Conservation (phyloP, 331 rosid species). For the Saraca asoca region DNA sequence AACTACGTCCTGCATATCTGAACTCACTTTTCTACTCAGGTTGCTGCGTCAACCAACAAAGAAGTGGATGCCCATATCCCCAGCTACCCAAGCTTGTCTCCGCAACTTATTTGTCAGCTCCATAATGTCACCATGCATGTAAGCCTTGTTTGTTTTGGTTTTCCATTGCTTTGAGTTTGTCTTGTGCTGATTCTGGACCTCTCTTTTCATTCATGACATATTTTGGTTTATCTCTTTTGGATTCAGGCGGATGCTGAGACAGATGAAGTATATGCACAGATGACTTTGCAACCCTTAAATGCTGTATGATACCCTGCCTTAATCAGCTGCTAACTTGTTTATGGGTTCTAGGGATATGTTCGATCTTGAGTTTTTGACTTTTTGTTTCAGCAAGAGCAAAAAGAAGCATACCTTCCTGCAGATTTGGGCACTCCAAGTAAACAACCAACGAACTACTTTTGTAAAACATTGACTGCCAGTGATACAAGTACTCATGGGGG, state of each 20-base stretch:
- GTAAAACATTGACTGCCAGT: slow-evolving; percentile 79
- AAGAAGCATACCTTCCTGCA: slow-evolving; percentile 52
- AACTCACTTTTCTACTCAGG: slow-evolving; percentile 40
- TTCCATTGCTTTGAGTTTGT: slow-evolving; percentile 7
- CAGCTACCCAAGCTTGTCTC: slow-evolving; percentile 52
- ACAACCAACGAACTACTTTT: slow-evolving; percentile 80
- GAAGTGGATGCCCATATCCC: slow-evolving; percentile 54
- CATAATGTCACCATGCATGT: slow-evolving; percentile 57
- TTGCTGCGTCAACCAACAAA: slow-evolving; percentile 55
- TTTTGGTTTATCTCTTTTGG: too few relatives aligned
- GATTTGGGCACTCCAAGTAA: slow-evolving; percentile 50
- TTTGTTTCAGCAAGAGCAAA: slow-evolving; percentile 50
- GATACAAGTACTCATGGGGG: slow-evolving; percentile 89
- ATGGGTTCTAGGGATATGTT: background rate
- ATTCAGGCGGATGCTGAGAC: slow-evolving; percentile 56
- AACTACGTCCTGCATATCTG: slow-evolving; percentile 19
- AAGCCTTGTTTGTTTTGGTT: slow-evolving; percentile 27
- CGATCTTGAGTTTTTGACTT: slow-evolving; percentile 3
- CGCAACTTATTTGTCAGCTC: slow-evolving; percentile 55
- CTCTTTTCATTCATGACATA: too few relatives aligned
- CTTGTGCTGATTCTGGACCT: background rate
- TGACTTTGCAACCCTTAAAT: slow-evolving; percentile 57
- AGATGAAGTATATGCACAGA: too few relatives aligned
- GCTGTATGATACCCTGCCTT: slow-evolving; percentile 45
- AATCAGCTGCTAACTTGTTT: too few relatives aligned